Evolutionary conservation across 768 basidiomycete species (phyloP), one percentile per base, ranked within the genome.

Genomic region (Sarcodon aspratus): DNA sequence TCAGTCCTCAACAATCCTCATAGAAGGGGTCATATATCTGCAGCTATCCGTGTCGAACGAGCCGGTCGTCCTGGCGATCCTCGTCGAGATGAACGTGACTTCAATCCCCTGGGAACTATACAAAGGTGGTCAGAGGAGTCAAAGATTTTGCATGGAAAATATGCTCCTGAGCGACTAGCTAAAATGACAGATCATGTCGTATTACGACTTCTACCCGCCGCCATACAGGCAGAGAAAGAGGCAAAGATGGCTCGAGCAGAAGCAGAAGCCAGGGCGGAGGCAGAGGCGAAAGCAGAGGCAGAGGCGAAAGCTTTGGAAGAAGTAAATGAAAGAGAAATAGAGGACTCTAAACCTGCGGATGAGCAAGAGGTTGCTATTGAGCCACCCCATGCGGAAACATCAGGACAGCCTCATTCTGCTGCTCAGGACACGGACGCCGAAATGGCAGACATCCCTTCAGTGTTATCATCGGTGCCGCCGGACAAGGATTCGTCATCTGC

Each of bases 91-190:
- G 40, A 42, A 42, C 40, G 40, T 17, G 80, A 80, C 42, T 82
- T 91, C 45, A 81, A 86, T 33, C 90, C 92, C 1, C 66, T 89
- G 48, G 71, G 86, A 9, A 95, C 93, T 1, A 60, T 82, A 32
- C 86, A 90, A 57, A 78, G 94, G 50, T 97, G 94, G 94, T 69
- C 76, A 1, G 92, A 95, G 60, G 93, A 95, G 63, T 80, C 78
- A 52, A 88, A 85, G 59, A 80, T 88, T 33, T 66, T 88, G 18
- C 82, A 91, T 50, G 83, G 86, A 12, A 80, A 80, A 54, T 84
- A 85, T 50, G 76, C 82, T 8, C 63, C 73, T 9, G 81, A 86
- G 50, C 76, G 90, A 15, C 70, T 79, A 15, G 70, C 64, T 18
- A 86, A 79, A 55, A 59, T 96, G 11, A 68, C 71, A 27, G 83